Conservation (phyloP, 148 eudicot genomes). For the Camellia granthamiana region DNA sequence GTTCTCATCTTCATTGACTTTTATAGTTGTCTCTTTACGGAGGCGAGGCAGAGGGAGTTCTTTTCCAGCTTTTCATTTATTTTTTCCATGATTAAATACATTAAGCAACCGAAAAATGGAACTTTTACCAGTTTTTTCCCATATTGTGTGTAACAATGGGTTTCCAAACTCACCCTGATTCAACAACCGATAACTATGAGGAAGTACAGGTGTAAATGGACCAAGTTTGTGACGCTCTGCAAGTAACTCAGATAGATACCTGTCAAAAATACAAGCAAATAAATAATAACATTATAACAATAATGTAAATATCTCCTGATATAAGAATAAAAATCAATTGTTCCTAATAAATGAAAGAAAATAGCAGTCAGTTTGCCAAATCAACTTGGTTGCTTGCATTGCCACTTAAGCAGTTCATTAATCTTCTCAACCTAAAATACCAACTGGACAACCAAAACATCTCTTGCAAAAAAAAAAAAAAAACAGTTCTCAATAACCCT, state of each 20-base stretch:
- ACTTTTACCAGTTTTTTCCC: background rate
- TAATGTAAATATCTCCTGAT: background rate
- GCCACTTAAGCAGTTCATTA: background rate
- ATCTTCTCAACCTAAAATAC: background rate
- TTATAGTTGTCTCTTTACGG: background rate
- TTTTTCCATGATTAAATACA: background rate
- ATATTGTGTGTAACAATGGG: background rate
- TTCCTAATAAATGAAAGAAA: background rate
- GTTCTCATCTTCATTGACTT: background rate
- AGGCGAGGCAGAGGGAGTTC: background rate
- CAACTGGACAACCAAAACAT: background rate
- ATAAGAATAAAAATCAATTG: background rate
- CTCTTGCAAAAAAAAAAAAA: background rate
- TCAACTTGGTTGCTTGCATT: background rate
- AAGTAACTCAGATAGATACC: slow-evolving; percentile 80
- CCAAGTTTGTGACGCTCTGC: slow-evolving; percentile 79
- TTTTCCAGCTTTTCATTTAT: background rate
- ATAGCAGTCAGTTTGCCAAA: background rate
- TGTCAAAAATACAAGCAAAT: slow-evolving; percentile 26
- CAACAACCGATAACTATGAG: slow-evolving; percentile 66
- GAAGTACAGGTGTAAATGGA: slow-evolving; percentile 84
- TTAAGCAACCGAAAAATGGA: background rate
- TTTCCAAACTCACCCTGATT: slow-evolving; percentile 71
- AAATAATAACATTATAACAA: background rate
- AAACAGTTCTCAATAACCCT: background rate